phyloP scores from a whole-genome alignment of 176 grass and related monocot genomes.

The Carex parvula region DNA sequence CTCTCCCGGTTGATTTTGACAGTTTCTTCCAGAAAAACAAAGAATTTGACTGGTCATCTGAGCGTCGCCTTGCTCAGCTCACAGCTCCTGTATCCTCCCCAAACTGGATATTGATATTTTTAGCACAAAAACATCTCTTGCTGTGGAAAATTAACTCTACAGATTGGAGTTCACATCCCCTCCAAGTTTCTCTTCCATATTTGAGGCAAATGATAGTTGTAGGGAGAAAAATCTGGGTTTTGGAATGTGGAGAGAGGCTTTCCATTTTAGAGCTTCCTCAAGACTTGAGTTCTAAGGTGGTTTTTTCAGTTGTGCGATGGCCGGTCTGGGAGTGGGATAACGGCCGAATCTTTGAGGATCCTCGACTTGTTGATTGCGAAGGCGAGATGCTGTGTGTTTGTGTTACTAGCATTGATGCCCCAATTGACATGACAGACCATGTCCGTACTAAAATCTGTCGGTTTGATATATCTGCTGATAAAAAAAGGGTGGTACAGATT shows the following conservation, averaged over 20 bases:
- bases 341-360: not conserved
- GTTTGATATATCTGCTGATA: constrained; percentile 19
- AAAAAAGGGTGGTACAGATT: constrained; percentile 36
- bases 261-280: constrained; percentile 27
- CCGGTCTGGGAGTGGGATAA: not conserved
- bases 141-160: constrained; percentile 39
- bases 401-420: not conserved
- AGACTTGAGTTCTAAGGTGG: constrained; percentile 12
- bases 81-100: constrained; percentile 39
- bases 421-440: too few species aligned
- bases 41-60: not conserved
- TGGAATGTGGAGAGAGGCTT: constrained; percentile 26
- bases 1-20: not conserved
- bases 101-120: constrained; percentile 35
- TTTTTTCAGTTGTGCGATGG: not conserved
- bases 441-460: not conserved
- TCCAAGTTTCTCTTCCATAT: not conserved
- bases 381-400: constrained; percentile 44
- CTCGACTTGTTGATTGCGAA: constrained; percentile 31
- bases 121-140: constrained; percentile 19
- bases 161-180: constrained; percentile 24
- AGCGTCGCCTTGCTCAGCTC: constrained; percentile 33
- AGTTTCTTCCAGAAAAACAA: too few species aligned
- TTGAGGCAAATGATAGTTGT: constrained; percentile 33
- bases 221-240: constrained; percentile 38